A percentile compares a stretch with the other conserved stretches of the same genome.
phyloP scores from a whole-genome alignment of 768 basidiomycete species.

The Lactarius sanguifluus region DNA sequence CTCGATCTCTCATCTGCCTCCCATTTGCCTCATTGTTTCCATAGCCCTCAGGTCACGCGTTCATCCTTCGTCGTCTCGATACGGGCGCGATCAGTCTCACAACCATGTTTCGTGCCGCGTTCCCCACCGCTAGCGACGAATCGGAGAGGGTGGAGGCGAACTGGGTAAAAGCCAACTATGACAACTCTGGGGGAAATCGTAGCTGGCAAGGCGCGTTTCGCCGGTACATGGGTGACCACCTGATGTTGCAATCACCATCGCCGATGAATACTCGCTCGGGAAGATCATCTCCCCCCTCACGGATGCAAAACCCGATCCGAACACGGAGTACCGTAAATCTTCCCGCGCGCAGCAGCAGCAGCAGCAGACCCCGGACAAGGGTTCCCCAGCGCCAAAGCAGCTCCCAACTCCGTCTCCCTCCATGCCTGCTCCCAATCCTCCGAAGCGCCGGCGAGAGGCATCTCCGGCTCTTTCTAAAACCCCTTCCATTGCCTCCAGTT shows the following conservation, averaged over 20 bases:
- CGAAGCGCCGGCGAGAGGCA: slow-evolving; percentile 55
- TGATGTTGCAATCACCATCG: slow-evolving; percentile 63
- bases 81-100: slow-evolving; percentile 90
- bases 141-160: slow-evolving; percentile 77
- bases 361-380: slow-evolving; percentile 33
- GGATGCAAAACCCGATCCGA: slow-evolving; percentile 74
- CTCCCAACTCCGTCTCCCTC: slow-evolving; percentile 40
- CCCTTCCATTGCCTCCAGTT: slow-evolving; percentile 37
- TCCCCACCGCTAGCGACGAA: slow-evolving; percentile 73
- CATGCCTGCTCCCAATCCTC: slow-evolving; percentile 36
- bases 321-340: slow-evolving; percentile 74
- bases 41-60: slow-evolving; percentile 80
- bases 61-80: slow-evolving; percentile 91
- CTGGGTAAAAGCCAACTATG: slow-evolving; percentile 81
- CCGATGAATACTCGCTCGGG: slow-evolving; percentile 61
- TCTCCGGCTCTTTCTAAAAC: slow-evolving; percentile 54
- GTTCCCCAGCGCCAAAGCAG: slow-evolving; percentile 29
- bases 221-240: slow-evolving; percentile 86
- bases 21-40: slow-evolving; percentile 31
- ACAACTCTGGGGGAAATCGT: slow-evolving; percentile 71
- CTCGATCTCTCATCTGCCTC: slow-evolving; percentile 18
- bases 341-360: slow-evolving; percentile 41
- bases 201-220: slow-evolving; percentile 67
- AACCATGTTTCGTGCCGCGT: slow-evolving; percentile 96
- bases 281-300: slow-evolving; percentile 65